Evolutionary conservation across 2,329 filamentous ascomycete species (phyloP).

Genomic region (Fusarium sterilihyphosum): DNA sequence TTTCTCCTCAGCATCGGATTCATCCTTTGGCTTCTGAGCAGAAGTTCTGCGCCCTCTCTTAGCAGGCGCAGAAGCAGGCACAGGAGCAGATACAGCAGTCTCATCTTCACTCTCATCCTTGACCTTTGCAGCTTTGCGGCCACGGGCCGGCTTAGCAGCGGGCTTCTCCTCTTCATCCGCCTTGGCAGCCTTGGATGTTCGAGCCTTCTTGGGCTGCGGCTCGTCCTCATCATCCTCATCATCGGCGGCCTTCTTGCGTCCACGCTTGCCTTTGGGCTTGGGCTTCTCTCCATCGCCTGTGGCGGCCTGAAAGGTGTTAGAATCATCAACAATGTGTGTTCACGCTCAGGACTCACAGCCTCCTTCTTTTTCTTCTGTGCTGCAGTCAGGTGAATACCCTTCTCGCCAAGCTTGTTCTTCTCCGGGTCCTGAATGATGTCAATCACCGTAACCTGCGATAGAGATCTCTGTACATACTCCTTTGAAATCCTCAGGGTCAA

Average conservation of each 20-base stretch:
- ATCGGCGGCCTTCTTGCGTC: slow-evolving; percentile 48
- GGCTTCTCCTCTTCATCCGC: slow-evolving; percentile 35
- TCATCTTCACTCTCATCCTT: slow-evolving; percentile 39
- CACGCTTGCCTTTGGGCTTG: slow-evolving; percentile 48
- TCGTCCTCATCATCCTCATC: slow-evolving; percentile 50
- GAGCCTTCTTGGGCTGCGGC: slow-evolving; percentile 50
- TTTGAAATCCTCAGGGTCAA: slow-evolving; percentile 87
- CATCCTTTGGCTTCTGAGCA: slow-evolving; percentile 28
- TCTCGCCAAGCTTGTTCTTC: slow-evolving; percentile 74
- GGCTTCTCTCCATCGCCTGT: slow-evolving; percentile 42
- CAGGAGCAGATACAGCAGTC: slow-evolving; percentile 33
- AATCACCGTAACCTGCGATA: not conserved
- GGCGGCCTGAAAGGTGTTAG: slow-evolving; percentile 40
- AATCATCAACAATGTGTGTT: not conserved
- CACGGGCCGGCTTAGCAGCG: slow-evolving; percentile 34
- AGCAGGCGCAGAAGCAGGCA: slow-evolving; percentile 32
- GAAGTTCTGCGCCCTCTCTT: slow-evolving; percentile 44
- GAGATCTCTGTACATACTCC: slow-evolving; percentile 69
- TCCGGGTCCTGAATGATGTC: slow-evolving; percentile 70
- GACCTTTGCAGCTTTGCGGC: slow-evolving; percentile 35
- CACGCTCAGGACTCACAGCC: slow-evolving; percentile 25
- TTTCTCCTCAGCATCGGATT: slow-evolving; percentile 25
- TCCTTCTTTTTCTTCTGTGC: slow-evolving; percentile 51
- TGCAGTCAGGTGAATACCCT: slow-evolving; percentile 66
- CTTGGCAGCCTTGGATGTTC: slow-evolving; percentile 42